These are phyloP conservation scores for Boletales sp. DNA, from an alignment of 768 basidiomycete genomes.

Conservation along the genomic window DNA sequence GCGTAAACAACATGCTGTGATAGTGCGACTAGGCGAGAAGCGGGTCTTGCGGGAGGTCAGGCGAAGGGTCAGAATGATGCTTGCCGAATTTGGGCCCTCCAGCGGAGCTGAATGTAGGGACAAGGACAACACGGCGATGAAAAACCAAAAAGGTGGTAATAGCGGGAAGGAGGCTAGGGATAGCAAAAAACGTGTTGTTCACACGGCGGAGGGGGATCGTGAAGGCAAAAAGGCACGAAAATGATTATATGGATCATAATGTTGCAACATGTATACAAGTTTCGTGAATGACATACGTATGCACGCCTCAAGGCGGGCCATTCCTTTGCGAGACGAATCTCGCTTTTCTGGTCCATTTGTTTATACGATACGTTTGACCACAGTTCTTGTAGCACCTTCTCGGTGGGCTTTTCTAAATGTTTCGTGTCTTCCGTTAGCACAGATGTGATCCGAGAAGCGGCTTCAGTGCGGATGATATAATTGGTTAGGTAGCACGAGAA, in stretches of 20 bases:
- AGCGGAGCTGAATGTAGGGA: not conserved
- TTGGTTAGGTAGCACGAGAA: no score
- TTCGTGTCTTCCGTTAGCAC: no score
- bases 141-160: not conserved
- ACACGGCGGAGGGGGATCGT: constrained; percentile 3
- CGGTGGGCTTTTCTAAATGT: no score
- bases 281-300: no score
- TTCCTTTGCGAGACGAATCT: no score
- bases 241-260: not conserved
- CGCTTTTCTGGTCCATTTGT: no score
- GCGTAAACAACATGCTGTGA: constrained; percentile 57
- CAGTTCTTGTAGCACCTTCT: no score
- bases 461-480: no score
- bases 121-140: constrained; percentile 1
- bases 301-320: no score
- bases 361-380: no score
- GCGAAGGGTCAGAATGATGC: constrained; percentile 6
- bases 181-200: constrained; percentile 16
- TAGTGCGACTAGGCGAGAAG: constrained; percentile 82
- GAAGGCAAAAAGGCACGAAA: constrained; percentile 20
- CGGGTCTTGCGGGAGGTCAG: constrained; percentile 45
- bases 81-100: constrained; percentile 1
- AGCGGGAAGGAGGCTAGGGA: not conserved
- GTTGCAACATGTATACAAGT: no score
- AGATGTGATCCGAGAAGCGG: no score